phyloP scores from a whole-genome alignment of 139 green algal genomes.

The Volvox africanus region DNA sequence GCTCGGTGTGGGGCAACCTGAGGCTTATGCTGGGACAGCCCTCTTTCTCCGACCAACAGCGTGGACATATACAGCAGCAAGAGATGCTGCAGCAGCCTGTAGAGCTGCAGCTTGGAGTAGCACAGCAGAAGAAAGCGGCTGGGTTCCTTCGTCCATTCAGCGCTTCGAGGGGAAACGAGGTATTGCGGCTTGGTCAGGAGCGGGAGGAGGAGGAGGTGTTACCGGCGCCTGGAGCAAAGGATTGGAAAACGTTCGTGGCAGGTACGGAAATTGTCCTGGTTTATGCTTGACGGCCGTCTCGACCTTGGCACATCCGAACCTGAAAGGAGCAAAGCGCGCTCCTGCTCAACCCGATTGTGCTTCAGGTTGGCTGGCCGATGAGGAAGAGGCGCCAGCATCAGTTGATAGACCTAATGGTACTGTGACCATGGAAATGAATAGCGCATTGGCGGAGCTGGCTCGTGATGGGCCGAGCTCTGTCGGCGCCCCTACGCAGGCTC shows the following conservation, averaged over 20 bases:
- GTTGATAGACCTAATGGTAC: constrained; percentile 9
- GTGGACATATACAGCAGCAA: not conserved
- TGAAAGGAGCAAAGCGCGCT: not conserved
- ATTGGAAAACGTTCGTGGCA: constrained; percentile 39
- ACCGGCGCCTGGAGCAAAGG: not conserved
- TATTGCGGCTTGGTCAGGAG: not conserved
- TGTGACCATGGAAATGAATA: constrained; percentile 20
- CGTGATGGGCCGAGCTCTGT: not conserved
- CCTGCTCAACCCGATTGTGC: not conserved
- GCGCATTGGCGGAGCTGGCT: constrained; percentile 1
- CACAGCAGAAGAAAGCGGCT: not conserved
- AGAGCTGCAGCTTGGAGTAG: not conserved
- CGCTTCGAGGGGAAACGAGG: not conserved
- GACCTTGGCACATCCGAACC: too few species aligned
- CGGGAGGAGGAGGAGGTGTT: not conserved
- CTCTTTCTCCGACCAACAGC: not conserved
- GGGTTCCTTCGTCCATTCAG: constrained; percentile 10
- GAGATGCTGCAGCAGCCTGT: not conserved
- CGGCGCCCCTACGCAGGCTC: not conserved
- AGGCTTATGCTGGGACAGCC: not conserved
- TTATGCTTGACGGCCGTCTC: too few species aligned
- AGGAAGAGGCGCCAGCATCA: constrained; percentile 5
- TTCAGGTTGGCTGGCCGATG: constrained; percentile 38
- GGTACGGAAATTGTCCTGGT: not conserved
- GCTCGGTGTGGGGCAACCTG: too few species aligned